A percentile compares a stretch with the other conserved stretches of the same genome.
Evolutionary conservation across 148 eudicot species (phyloP).

Genomic region (Agrostemma githago): DNA sequence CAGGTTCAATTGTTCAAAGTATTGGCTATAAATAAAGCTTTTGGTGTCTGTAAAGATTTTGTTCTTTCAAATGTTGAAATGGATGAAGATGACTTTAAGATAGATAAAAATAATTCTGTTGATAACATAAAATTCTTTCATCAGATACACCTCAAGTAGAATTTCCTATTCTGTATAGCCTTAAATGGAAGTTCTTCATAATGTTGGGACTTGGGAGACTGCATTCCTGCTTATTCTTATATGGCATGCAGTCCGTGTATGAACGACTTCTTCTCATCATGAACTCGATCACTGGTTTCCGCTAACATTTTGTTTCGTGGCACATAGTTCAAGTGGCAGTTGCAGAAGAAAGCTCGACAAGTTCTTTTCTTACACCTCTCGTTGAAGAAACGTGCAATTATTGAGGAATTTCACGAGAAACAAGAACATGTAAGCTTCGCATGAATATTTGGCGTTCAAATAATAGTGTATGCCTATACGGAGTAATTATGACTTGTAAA

Average conservation of each 20-base stretch:
- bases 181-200: background rate
- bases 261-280: background rate
- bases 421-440: slow-evolving; percentile 69
- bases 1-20: no score
- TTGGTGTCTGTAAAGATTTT: background rate
- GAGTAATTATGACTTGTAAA: background rate
- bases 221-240: background rate
- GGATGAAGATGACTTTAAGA: background rate
- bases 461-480: no score
- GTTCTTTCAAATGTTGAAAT: background rate
- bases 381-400: slow-evolving; percentile 74
- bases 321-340: slow-evolving; percentile 75
- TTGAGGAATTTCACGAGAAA: slow-evolving; percentile 84
- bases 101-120: background rate
- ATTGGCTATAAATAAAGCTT: background rate
- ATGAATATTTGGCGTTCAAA: background rate
- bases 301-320: background rate
- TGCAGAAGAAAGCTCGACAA: slow-evolving; percentile 90
- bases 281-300: background rate
- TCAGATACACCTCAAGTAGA: background rate
- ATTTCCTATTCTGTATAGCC: background rate
- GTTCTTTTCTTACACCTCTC: slow-evolving; percentile 78
- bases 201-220: slow-evolving; percentile 1
- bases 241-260: background rate
- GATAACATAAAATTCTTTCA: background rate